Evolutionary conservation across 352 stramenopile genomes (phyloP).

Genomic region (Phytophthora kernoviae): DNA sequence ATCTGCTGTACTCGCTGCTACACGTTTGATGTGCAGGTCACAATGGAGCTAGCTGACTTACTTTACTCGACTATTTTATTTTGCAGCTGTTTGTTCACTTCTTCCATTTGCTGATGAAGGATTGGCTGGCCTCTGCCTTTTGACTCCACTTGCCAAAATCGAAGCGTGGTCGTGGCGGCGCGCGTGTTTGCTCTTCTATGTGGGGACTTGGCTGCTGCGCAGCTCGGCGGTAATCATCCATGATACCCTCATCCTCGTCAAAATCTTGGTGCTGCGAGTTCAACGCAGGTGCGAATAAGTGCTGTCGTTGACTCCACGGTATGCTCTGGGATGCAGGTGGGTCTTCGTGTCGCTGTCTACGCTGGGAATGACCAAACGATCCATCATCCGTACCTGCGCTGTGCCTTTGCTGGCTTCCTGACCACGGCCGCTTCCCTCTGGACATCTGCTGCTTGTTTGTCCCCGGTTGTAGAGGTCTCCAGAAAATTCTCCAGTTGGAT

Average conservation of each 20-base stretch:
- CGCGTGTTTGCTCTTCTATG: conserved; percentile 14
- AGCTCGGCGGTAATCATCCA: conserved; percentile 31
- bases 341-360: conserved; percentile 16
- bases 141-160: conserved; percentile 46
- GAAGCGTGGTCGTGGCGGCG: conserved; percentile 15
- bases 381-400: background rate
- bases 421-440: conserved; percentile 13
- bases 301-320: conserved; percentile 14
- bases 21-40: conserved; percentile 45
- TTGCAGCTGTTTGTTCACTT: conserved; percentile 20
- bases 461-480: conserved; percentile 15
- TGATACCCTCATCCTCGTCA: conserved; percentile 22
- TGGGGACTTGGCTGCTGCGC: conserved; percentile 7
- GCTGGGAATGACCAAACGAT: conserved; percentile 3
- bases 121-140: conserved; percentile 33
- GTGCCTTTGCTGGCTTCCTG: conserved; percentile 10
- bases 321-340: conserved; percentile 6
- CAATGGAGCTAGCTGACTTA: background rate
- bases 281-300: conserved; percentile 6
- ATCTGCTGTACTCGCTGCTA: conserved; percentile 69
- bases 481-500: conserved; percentile 19
- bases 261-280: conserved; percentile 14
- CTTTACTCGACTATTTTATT: background rate
- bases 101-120: conserved; percentile 46
- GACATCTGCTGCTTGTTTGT: conserved; percentile 7